phyloP scores from a whole-genome alignment of 352 stramenopile species.

The Pythium folliculosum region DNA sequence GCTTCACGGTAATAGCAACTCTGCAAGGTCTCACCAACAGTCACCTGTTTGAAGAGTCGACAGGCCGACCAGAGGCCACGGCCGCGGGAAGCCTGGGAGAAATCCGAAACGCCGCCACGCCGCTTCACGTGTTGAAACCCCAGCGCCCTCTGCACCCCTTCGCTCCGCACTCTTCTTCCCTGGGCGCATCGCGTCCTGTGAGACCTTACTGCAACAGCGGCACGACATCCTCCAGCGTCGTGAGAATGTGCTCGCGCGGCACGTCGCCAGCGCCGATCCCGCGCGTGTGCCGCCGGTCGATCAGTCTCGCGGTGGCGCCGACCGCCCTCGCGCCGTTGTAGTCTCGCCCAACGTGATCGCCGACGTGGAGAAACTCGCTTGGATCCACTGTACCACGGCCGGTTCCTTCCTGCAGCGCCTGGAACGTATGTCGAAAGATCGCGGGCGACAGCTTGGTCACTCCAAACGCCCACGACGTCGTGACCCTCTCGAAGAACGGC shows the following conservation, averaged over 20 bases:
- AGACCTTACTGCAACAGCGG: slow-evolving; percentile 18
- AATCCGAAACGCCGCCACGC: slow-evolving; percentile 7
- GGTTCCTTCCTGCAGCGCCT: neutral
- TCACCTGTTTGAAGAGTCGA: neutral
- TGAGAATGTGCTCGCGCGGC: slow-evolving; percentile 30
- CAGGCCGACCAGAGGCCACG: neutral
- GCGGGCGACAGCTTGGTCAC: slow-evolving; percentile 50
- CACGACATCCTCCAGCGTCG: slow-evolving; percentile 30
- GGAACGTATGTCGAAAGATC: slow-evolving; percentile 67
- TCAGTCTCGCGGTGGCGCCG: slow-evolving; percentile 45
- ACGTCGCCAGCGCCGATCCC: slow-evolving; percentile 10
- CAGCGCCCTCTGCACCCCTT: neutral
- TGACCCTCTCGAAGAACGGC: slow-evolving; percentile 54
- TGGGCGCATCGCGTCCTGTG: too few relatives aligned
- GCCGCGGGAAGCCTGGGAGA: too few relatives aligned
- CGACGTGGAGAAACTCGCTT: slow-evolving; percentile 53
- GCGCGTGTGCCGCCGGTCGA: slow-evolving; percentile 30
- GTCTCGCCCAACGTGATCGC: slow-evolving; percentile 58
- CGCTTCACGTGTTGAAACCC: slow-evolving; percentile 12
- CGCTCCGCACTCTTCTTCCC: too few relatives aligned
- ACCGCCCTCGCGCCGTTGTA: slow-evolving; percentile 44
- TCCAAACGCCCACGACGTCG: slow-evolving; percentile 56
- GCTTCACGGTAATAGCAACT: neutral
- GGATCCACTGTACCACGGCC: neutral
- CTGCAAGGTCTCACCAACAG: slow-evolving; percentile 1